Conservation (phyloP, 2,329 filamentous ascomycete genomes). For the Fusarium xyrophilum region DNA sequence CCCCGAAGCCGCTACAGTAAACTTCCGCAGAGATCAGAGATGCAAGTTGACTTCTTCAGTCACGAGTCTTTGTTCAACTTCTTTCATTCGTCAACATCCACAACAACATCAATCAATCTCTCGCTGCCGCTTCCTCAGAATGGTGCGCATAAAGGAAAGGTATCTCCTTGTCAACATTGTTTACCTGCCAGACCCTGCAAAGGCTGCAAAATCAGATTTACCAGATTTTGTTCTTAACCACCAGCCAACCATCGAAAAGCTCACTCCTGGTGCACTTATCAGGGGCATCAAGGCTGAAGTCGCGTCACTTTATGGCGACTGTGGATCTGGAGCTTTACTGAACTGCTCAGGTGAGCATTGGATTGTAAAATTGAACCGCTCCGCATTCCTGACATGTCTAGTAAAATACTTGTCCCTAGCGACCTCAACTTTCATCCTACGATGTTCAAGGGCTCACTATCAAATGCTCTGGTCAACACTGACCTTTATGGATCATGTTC, state of each 20-base stretch:
- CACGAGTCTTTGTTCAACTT: constrained; percentile 8
- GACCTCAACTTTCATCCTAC: constrained; percentile 93
- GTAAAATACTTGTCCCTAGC: constrained; percentile 92
- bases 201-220: constrained; percentile 48
- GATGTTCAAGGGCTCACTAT: constrained; percentile 82
- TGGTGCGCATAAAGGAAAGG: constrained; percentile 96
- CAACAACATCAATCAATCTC: neutral
- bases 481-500: constrained; percentile 77
- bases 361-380: neutral
- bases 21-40: constrained; percentile 16
- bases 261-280: constrained; percentile 71
- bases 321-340: constrained; percentile 77
- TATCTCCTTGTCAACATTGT: constrained; percentile 95
- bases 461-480: constrained; percentile 89
- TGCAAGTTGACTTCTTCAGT: constrained; percentile 14
- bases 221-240: constrained; percentile 76
- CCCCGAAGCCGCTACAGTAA: constrained; percentile 26
- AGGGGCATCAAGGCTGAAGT: constrained; percentile 75
- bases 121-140: constrained; percentile 46
- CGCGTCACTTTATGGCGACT: constrained; percentile 82
- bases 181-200: constrained; percentile 69
- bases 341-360: constrained; percentile 67
- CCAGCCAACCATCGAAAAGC: constrained; percentile 75
- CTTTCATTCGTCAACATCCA: neutral
- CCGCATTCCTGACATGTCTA: constrained; percentile 44